Evolutionary conservation across 2,329 filamentous ascomycete species (phyloP), one percentile per base, ranked within the genome.

Genomic region (Calonectria pauciramosa): DNA sequence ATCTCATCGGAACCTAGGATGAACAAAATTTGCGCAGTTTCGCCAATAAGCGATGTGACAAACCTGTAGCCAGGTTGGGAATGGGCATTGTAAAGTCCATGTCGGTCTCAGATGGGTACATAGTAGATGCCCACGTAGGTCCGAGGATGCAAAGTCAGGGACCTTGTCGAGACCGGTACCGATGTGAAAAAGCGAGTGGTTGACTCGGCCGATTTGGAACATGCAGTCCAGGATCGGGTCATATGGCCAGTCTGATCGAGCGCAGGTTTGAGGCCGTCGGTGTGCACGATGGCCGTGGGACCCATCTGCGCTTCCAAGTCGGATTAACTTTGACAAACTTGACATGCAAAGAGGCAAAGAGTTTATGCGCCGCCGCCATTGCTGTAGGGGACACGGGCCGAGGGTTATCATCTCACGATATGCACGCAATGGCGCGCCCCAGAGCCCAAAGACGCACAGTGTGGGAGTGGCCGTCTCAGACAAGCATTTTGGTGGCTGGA

Each of bases 211-310:
- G 75, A 74, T 78, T 79, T 76, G 75, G 71, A 76, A 68, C 70
- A 71, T 71, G 64, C 70, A 75, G 63, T 64, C 68, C 74, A 49
- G 74, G 73, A 73, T 74, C 68, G 70, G 64, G 71, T 74, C 64
- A 71, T 74, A 68, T 70, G 76, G 79, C 77, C 78, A 81, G 77
- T 78, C 72, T 80, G 76, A 81, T 79, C 66, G 67, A 80, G 79
- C 79, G 79, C 78, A 80, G 70, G 67, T 77, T 81, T 81, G 77
- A 81, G 74, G 72, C 69, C 74, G 71, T 64, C 64, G 66, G 70
- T 51, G 59, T 77, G 66, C 59, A 76, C 72, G 30, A 76, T 66
- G 68, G 52, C 30, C 49, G 60, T 51, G 70, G 70, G 72, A 68
- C 70, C 70, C 59, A 70, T 70, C 54, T 51, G 47, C 44, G 32